These are phyloP conservation scores for Fagus sylvatica DNA, from an alignment of 306 rosid genomes.

Conservation along the genomic window DNA sequence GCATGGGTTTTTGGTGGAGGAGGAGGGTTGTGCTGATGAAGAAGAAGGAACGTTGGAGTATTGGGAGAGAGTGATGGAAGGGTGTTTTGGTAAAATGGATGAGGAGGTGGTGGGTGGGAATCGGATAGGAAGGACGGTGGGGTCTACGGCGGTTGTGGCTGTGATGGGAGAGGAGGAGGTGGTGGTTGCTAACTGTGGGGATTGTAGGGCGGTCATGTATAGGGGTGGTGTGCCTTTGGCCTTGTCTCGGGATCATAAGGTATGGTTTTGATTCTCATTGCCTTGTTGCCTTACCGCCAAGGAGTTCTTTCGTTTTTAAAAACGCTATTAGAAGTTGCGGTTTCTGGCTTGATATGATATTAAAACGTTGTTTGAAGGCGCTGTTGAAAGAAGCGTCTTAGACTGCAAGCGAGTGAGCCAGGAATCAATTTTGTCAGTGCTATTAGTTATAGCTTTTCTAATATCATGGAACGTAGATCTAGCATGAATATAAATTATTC, in stretches of 20 bases:
- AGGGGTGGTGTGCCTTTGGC: slow-evolving; percentile 60
- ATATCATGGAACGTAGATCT: background rate
- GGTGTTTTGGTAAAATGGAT: slow-evolving; percentile 75
- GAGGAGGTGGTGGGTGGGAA: slow-evolving; percentile 45
- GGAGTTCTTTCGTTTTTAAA: background rate
- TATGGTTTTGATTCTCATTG: slow-evolving; percentile 15
- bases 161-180: slow-evolving; percentile 48
- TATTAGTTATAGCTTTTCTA: background rate
- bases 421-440: too few species aligned
- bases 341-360: background rate
- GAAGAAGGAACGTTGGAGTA: slow-evolving; percentile 29
- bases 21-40: background rate
- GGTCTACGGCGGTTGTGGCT: slow-evolving; percentile 67
- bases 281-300: background rate
- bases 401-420: background rate
- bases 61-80: slow-evolving; percentile 79
- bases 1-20: slow-evolving; percentile 64
- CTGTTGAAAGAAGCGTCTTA: slow-evolving; percentile 11
- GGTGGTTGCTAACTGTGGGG: slow-evolving; percentile 86
- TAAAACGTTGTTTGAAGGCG: slow-evolving; percentile 22
- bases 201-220: slow-evolving; percentile 72
- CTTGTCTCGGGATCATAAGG: slow-evolving; percentile 85
- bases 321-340: background rate
- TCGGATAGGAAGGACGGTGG: slow-evolving; percentile 54
- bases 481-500: background rate